Conservation (phyloP, 2,329 filamentous ascomycete species). For the Sarocladium oryzae region DNA sequence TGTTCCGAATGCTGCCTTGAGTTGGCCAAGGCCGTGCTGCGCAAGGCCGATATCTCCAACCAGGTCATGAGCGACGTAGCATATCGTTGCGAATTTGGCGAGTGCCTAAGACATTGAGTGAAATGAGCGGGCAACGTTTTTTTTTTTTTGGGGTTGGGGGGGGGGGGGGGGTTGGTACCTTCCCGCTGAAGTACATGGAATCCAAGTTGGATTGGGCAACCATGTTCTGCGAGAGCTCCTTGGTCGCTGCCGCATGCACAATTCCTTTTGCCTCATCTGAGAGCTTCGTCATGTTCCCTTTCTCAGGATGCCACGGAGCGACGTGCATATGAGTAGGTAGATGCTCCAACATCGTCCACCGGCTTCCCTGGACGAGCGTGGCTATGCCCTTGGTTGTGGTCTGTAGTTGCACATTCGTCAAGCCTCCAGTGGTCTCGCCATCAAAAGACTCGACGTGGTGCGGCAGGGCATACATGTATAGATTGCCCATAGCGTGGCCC, state of each 20-base stretch:
- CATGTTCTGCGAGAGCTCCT: conserved; percentile 73
- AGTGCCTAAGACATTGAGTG: conserved; percentile 43
- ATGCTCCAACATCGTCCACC: conserved; percentile 75
- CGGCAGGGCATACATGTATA: conserved; percentile 83
- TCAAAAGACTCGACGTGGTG: conserved; percentile 80
- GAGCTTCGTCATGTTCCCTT: conserved; percentile 39
- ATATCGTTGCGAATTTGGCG: conserved; percentile 66
- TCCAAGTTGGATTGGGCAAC: conserved; percentile 64
- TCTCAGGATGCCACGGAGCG: conserved; percentile 63
- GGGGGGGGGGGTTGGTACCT: conserved; percentile 42
- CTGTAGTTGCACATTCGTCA: conserved; percentile 55
- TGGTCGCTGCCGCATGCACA: conserved; percentile 57
- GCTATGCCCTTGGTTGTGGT: conserved; percentile 83
- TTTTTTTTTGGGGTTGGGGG: too few relatives aligned
- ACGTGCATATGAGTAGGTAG: conserved; percentile 72
- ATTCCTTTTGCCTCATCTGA: conserved; percentile 47
- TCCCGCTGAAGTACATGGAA: conserved; percentile 92
- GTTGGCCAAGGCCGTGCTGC: conserved; percentile 47
- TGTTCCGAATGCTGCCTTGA: conserved; percentile 60
- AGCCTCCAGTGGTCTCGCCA: conserved; percentile 40
- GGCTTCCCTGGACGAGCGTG: conserved; percentile 62
- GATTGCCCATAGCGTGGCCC: conserved; percentile 51
- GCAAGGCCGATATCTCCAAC: conserved; percentile 52
- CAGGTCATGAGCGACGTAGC: conserved; percentile 60
- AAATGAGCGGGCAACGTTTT: conserved; percentile 12